Evolutionary conservation across 2,329 filamentous ascomycete genomes (phyloP).

Genomic region (Coleophoma eucalyptorum): DNA sequence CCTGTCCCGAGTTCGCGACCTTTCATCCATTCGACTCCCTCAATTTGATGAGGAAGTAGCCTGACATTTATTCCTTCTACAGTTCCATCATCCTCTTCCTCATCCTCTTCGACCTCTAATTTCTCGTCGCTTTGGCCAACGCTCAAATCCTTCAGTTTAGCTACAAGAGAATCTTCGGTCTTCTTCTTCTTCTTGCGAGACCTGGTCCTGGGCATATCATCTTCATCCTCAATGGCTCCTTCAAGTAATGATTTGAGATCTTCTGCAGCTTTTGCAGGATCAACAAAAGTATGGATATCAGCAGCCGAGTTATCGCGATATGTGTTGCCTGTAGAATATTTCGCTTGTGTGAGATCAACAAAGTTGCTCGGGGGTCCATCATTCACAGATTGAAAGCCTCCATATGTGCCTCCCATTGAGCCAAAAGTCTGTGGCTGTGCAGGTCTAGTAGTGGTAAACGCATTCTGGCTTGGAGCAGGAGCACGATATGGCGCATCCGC

Average conservation of each 20-base stretch:
- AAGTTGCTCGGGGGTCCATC: slow-evolving; percentile 18
- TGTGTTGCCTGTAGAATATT: slow-evolving; percentile 15
- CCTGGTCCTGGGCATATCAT: slow-evolving; percentile 32
- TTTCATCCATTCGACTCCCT: slow-evolving; percentile 93
- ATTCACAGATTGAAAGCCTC: slow-evolving; percentile 23
- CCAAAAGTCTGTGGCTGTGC: slow-evolving; percentile 20
- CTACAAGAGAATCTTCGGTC: slow-evolving; percentile 24
- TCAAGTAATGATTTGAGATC: slow-evolving; percentile 81
- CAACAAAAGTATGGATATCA: slow-evolving; percentile 33
- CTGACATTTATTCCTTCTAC: slow-evolving; percentile 84
- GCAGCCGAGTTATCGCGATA: slow-evolving; percentile 5
- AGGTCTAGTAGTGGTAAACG: slow-evolving; percentile 25
- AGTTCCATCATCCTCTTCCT: slow-evolving; percentile 55
- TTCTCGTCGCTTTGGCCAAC: slow-evolving; percentile 41
- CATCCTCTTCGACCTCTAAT: slow-evolving; percentile 39
- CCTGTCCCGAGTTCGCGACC: slow-evolving; percentile 84
- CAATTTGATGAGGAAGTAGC: slow-evolving; percentile 88
- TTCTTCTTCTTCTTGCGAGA: slow-evolving; percentile 33
- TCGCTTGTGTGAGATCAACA: slow-evolving; percentile 24
- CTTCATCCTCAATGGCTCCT: slow-evolving; percentile 72
- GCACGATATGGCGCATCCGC: slow-evolving; percentile 16
- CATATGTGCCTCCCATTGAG: slow-evolving; percentile 23
- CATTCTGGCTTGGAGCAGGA: slow-evolving; percentile 11
- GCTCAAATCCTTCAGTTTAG: slow-evolving; percentile 31
- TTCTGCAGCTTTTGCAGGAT: slow-evolving; percentile 66